Evolutionary conservation across 1,284 basidiomycete species (phyloP), one percentile per base, ranked within the genome.

Genomic region (Leucoagaricus sp.): DNA sequence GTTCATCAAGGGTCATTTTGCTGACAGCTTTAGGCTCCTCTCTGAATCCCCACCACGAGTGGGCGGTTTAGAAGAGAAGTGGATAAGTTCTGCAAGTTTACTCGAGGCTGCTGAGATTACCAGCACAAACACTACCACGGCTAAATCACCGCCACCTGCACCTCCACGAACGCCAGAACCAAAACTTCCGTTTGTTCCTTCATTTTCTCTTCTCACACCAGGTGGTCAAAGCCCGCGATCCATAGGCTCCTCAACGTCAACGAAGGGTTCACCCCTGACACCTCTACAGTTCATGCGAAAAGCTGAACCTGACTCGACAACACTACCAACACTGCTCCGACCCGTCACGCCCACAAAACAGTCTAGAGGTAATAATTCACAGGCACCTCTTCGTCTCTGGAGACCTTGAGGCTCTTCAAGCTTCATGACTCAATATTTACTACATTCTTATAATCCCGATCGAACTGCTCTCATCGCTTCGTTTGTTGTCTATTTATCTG

Each of bases 1-100:
- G 68, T 95, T 95, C 72, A 88, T 95, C 60, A 82, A 86, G 63
- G 85, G 87, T 58, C 92, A 95, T 68, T 94, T 93, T 67, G 88
- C 89, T 21, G 90, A 93, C 55, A 81, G 85, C 54, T 87, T 94
- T 67, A 80, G 85, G 48, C 69, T 90, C 29, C 70, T 89, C 33
- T 72, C 78, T 21, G 85, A 86, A 52, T 84, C 85, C 34, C 83
- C 86, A 12, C 80, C 79, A 28, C 75, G 76, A 38, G 64, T 72
- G 15, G 79, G 79, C 31, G 68, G 75, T 3, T 78, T 75, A 60
- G 86, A 88, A 60, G 87, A 91, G 64, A 86, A 83, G 62, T 93
- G 91, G 91, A 91, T 93, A 58, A 91, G 82, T 65, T 89, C 91
- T n/a, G 72, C 84, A 1, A 86, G 84, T 3, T 72, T 93, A 13